Percentiles rank a stretch among this genome's conserved stretches.
Conservation (phyloP, 1,284 basidiomycete genomes). For the Ustilago crameri region DNA sequence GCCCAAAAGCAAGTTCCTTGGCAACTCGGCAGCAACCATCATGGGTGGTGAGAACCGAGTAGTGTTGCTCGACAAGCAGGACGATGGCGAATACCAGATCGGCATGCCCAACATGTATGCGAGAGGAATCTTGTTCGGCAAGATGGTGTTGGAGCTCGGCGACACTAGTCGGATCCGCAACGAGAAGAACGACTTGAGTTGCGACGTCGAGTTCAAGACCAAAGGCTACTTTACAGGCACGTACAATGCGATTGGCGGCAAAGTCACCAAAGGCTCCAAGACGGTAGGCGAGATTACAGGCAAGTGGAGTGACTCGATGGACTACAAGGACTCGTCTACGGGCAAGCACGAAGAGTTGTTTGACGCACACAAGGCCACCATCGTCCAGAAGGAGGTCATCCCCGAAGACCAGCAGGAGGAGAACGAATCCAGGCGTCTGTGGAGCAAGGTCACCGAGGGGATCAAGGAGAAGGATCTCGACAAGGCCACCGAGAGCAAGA, state of each 20-base stretch:
- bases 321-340: constrained; percentile 75
- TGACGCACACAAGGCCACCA: constrained; percentile 79
- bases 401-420: constrained; percentile 88
- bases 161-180: constrained; percentile 89
- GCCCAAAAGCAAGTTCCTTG: constrained; percentile 94
- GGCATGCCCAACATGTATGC: constrained; percentile 75
- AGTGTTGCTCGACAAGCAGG: constrained; percentile 60
- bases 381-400: constrained; percentile 83
- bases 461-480: constrained; percentile 91
- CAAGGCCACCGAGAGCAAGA: constrained; percentile 89
- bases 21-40: constrained; percentile 74
- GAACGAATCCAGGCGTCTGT: constrained; percentile 84
- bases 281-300: constrained; percentile 88
- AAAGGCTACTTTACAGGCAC: constrained; percentile 98
- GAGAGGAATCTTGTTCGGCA: constrained; percentile 94
- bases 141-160: constrained; percentile 96
- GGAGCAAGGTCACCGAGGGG: constrained; percentile 85
- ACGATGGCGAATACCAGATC: constrained; percentile 65
- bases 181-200: constrained; percentile 78
- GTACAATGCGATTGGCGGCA: constrained; percentile 89
- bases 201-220: constrained; percentile 96
- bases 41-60: constrained; percentile 91
- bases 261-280: constrained; percentile 76
- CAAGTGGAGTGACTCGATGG: constrained; percentile 91
- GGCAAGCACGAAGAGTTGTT: constrained; percentile 83